phyloP scores from a whole-genome alignment of 116 monocot species.

The Posidonia oceanica region DNA sequence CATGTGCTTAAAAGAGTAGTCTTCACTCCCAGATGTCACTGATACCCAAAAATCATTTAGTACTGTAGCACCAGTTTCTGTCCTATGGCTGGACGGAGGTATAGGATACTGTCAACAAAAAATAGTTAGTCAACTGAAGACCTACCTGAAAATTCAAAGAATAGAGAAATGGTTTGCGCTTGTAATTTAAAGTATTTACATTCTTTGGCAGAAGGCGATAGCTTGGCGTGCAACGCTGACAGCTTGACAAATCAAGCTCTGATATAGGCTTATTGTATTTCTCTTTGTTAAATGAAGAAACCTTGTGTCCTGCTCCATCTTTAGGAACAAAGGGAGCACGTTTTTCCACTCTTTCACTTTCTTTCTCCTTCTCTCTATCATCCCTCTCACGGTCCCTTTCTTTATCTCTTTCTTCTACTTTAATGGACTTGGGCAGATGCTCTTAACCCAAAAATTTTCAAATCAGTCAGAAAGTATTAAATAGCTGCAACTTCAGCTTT shows the following conservation, averaged over 20 bases:
- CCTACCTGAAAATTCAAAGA: neutral
- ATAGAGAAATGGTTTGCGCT: neutral
- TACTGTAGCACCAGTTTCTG: constrained; percentile 50
- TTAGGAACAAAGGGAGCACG: constrained; percentile 28
- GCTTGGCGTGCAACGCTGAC: constrained; percentile 76
- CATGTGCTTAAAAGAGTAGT: constrained; percentile 98
- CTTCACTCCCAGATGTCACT: constrained; percentile 90
- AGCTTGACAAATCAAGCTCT: constrained; percentile 81
- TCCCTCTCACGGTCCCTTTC: constrained; percentile 45
- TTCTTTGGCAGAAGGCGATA: constrained; percentile 71
- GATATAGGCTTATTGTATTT: constrained; percentile 79
- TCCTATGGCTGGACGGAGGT: constrained; percentile 62
- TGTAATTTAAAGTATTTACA: constrained; percentile 26
- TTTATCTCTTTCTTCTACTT: constrained; percentile 69
- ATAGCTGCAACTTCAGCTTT: neutral
- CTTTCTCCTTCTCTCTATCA: constrained; percentile 46
- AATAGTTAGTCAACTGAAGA: neutral
- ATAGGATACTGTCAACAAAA: constrained; percentile 45
- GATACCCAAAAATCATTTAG: constrained; percentile 98
- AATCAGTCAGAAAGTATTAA: constrained; percentile 10
- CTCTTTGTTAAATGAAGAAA: constrained; percentile 47
- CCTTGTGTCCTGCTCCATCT: constrained; percentile 37
- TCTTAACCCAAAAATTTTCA: constrained; percentile 41
- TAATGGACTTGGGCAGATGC: constrained; percentile 36
- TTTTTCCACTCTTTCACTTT: constrained; percentile 54